Conservation (phyloP, 1,284 basidiomycete species). For the Boletus sp. region DNA sequence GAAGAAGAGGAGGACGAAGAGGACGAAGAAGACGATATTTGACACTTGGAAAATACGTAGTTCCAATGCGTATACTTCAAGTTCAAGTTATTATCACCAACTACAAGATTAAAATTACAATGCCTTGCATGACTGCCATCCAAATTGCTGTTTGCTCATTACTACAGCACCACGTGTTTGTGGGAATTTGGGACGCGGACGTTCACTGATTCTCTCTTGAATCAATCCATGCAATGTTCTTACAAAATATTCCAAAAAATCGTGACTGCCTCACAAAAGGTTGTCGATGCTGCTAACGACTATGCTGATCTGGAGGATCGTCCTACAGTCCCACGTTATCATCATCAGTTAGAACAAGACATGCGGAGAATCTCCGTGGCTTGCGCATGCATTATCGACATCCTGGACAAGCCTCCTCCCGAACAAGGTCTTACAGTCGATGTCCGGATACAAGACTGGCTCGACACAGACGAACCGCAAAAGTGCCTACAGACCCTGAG, state of each 20-base stretch:
- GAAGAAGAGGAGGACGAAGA: no score
- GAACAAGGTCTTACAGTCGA: background rate
- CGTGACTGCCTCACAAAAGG: background rate
- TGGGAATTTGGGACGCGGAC: no score
- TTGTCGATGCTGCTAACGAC: background rate
- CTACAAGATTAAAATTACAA: no score
- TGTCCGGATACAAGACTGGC: constrained; percentile 6
- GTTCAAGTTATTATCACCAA: no score
- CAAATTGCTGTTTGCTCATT: no score
- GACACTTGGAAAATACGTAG: no score
- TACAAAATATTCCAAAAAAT: constrained; percentile 4
- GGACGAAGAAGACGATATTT: no score
- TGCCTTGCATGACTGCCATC: no score
- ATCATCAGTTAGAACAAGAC: constrained; percentile 13
- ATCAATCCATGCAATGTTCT: constrained; percentile 9
- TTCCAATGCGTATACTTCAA: no score
- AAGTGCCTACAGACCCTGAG: background rate
- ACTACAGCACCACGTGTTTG: no score
- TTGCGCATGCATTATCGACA: background rate
- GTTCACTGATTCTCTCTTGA: no score
- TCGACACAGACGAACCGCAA: background rate
- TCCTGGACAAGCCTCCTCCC: background rate
- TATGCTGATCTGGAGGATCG: background rate
- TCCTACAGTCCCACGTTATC: background rate
- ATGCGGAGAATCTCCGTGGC: constrained; percentile 13